Evolutionary conservation across 129 eudicot genomes (phyloP), one percentile per base, ranked within the genome.

Genomic region (Scalesia atractyloides): DNA sequence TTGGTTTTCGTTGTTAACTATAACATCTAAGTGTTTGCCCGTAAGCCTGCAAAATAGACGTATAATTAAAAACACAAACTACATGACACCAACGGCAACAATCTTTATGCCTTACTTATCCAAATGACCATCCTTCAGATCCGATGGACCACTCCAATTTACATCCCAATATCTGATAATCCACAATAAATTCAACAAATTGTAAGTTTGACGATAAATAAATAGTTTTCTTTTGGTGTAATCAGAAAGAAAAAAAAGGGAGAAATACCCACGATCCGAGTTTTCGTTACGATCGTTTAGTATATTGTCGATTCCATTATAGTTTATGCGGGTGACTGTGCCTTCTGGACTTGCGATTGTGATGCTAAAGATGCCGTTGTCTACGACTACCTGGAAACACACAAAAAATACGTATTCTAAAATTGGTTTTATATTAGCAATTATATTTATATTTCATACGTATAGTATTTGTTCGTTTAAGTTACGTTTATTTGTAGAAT

Each of bases 111-210:
- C 34, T 71, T 79, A 82, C 82, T 77, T 82, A 73, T 82, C 86
- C 70, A 72, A 77, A 61, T 51, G 46, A 41, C 10, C 69, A 54
- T 78, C 80, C 19, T 47, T 37, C 12, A 46, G 1, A 19, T 77
- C 5, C 44, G 5, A 9, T 33, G 80, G 76, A 46, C 73, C 63
- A 4, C 76, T 73, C 86, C 86, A 82, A 69, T 77, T 72, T 47
- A 82, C 76, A 68, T 82, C 86, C 86, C 86, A 82, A 63, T 82
- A 82, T 39, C 84, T 81, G 43, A 62, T 26, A 46, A 56, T 39
- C 8, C 65, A 59, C 30, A 10, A 15, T 13, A 1, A 10, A 26
- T 33, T 48, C 30, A 19, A 22, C 12, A 47, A 19, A 1, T 68
- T 3, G 1, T n/a, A 17, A 54, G 8, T 56, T 53, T 19, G 5